These are phyloP conservation scores for Apiotrichum laibachii DNA, from an alignment of 1,284 basidiomycete species.

Conservation along the genomic window DNA sequence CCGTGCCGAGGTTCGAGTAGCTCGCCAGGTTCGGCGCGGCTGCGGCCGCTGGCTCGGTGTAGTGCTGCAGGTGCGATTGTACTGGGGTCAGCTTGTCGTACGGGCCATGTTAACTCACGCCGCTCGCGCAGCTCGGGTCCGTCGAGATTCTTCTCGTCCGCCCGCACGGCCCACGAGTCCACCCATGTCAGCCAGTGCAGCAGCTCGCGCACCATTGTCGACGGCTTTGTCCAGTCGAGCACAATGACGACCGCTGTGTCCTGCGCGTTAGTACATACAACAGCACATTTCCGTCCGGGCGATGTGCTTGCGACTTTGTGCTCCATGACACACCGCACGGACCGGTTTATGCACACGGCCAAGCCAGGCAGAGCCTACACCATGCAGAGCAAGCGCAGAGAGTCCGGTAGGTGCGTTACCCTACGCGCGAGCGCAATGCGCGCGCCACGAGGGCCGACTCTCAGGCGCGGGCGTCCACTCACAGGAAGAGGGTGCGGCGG, in stretches of 20 bases:
- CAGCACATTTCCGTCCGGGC: too few relatives aligned
- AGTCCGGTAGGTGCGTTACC: too few relatives aligned
- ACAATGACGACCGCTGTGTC: conserved; percentile 82
- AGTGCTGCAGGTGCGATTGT: conserved; percentile 82
- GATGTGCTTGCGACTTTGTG: too few relatives aligned
- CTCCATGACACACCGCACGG: too few relatives aligned
- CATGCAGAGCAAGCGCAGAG: too few relatives aligned
- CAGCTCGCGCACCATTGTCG: conserved; percentile 76
- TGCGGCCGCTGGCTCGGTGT: conserved; percentile 69
- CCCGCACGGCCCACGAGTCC: conserved; percentile 63
- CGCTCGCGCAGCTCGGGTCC: conserved; percentile 78
- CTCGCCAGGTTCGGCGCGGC: conserved; percentile 9
- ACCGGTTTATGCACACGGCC: too few relatives aligned
- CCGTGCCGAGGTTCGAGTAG: conserved; percentile 37
- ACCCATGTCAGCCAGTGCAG: conserved; percentile 81
- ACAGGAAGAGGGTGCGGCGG: conserved; percentile 57
- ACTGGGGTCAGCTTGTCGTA: conserved; percentile 56
- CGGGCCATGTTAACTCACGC: conserved; percentile 58
- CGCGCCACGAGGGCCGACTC: not conserved
- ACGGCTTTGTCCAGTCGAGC: conserved; percentile 94
- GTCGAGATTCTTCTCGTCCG: conserved; percentile 45
- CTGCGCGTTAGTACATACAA: conserved; percentile 35
- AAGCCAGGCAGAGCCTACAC: too few relatives aligned
- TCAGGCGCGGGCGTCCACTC: conserved; percentile 12
- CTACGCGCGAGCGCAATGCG: too few relatives aligned